A percentile compares a stretch with the other conserved stretches of the same genome.
Evolutionary conservation across 1,284 basidiomycete genomes (phyloP).

Genomic region (Marasmius oreades): DNA sequence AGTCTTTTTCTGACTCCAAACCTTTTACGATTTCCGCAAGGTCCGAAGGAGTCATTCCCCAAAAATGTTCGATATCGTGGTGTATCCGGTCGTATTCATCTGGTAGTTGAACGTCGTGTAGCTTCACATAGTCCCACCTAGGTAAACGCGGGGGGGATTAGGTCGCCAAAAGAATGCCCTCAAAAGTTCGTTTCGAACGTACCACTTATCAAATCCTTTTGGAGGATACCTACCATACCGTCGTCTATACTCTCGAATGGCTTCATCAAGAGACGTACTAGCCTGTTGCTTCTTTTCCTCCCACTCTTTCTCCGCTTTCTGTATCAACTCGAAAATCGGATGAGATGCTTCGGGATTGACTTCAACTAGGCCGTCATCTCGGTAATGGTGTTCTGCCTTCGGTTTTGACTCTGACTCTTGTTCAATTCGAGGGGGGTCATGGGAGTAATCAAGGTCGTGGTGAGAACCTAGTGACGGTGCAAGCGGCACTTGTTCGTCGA

Average conservation of each 20-base stretch:
- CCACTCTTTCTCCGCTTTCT: slow-evolving; percentile 48
- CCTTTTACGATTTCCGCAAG: slow-evolving; percentile 32
- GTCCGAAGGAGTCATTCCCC: slow-evolving; percentile 43
- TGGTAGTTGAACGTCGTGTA: slow-evolving; percentile 49
- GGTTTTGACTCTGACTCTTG: background rate
- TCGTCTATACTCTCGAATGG: slow-evolving; percentile 53
- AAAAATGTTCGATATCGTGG: slow-evolving; percentile 47
- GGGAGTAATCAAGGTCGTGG: background rate
- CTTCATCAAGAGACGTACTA: slow-evolving; percentile 51
- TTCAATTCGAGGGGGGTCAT: background rate
- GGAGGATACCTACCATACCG: slow-evolving; percentile 44
- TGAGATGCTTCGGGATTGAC: slow-evolving; percentile 39
- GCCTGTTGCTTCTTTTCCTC: slow-evolving; percentile 46
- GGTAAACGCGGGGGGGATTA: no score
- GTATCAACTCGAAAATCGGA: slow-evolving; percentile 55
- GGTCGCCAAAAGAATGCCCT: background rate
- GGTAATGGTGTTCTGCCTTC: slow-evolving; percentile 18
- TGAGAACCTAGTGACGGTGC: background rate
- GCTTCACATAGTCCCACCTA: slow-evolving; percentile 59
- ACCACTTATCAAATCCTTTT: slow-evolving; percentile 55
- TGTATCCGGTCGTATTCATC: slow-evolving; percentile 56
- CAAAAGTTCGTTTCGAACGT: slow-evolving; percentile 9
- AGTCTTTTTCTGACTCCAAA: slow-evolving; percentile 31
- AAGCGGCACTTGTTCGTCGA: background rate
- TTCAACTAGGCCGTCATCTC: slow-evolving; percentile 32